Conservation (phyloP, 169 alveolate species). For the Cryptosporidium viatorum region DNA sequence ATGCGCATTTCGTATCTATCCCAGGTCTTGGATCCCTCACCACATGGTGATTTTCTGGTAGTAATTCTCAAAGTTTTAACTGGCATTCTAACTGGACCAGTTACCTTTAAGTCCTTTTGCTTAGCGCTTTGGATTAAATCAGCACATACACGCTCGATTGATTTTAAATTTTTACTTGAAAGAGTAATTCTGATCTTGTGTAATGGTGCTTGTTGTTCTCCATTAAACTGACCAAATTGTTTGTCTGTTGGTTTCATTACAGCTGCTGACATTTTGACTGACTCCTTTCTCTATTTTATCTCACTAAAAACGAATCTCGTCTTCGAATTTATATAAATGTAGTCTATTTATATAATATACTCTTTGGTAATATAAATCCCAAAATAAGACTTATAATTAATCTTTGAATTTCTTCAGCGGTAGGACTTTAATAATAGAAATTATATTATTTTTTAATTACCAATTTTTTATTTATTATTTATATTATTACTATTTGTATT, state of each 20-base stretch:
- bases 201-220: slow-evolving; percentile 88
- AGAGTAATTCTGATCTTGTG: slow-evolving; percentile 93
- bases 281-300: slow-evolving; percentile 6
- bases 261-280: slow-evolving; percentile 63
- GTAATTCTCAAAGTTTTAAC: slow-evolving; percentile 94
- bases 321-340: neutral
- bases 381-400: slow-evolving; percentile 34
- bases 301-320: neutral
- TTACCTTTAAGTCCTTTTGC: slow-evolving; percentile 91
- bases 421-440: neutral
- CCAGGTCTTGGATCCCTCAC: slow-evolving; percentile 98
- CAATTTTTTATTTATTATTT: slow-evolving; percentile 1
- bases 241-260: slow-evolving; percentile 69
- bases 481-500: no score
- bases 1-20: slow-evolving; percentile 97
- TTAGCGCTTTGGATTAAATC: slow-evolving; percentile 93
- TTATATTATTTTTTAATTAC: slow-evolving; percentile 4
- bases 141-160: slow-evolving; percentile 92
- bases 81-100: slow-evolving; percentile 98
- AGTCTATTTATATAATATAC: slow-evolving; percentile 5
- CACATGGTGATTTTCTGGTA: slow-evolving; percentile 97
- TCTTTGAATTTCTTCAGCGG: slow-evolving; percentile 1
- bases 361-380: slow-evolving; percentile 17
- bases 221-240: slow-evolving; percentile 77
- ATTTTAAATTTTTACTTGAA: slow-evolving; percentile 90